These are phyloP conservation scores for Kitagawia praeruptora DNA, from an alignment of 129 eudicot genomes.

Conservation along the genomic window DNA sequence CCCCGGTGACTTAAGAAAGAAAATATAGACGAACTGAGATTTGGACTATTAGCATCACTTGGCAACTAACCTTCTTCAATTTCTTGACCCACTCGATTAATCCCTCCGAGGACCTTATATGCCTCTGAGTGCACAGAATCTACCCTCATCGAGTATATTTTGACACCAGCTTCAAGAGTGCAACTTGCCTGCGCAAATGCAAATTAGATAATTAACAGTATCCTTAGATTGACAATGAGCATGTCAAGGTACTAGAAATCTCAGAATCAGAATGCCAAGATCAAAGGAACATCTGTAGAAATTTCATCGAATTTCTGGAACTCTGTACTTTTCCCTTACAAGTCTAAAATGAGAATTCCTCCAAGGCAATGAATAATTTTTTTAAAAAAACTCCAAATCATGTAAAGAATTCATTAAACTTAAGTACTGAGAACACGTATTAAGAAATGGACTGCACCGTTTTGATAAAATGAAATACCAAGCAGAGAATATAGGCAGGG, in stretches of 20 bases:
- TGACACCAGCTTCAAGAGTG: slow-evolving; percentile 96
- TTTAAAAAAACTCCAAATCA: neutral
- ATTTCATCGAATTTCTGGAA: neutral
- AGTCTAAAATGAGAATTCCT: neutral
- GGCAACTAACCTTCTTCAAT: slow-evolving; percentile 54
- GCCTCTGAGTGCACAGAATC: slow-evolving; percentile 96
- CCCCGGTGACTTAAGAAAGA: neutral
- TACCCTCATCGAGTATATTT: slow-evolving; percentile 85
- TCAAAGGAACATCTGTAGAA: neutral
- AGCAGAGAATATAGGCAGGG: neutral
- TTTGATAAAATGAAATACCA: neutral
- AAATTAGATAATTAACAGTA: slow-evolving; percentile 8
- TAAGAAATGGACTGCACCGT: neutral
- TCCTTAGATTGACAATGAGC: neutral
- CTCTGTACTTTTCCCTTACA: neutral
- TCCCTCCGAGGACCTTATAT: slow-evolving; percentile 83
- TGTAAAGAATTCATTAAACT: neutral
- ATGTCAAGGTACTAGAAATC: neutral
- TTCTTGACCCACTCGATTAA: slow-evolving; percentile 80
- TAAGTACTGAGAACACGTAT: neutral
- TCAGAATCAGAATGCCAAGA: neutral
- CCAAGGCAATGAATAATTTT: neutral
- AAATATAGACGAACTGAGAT: neutral
- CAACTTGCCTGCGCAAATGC: slow-evolving; percentile 69
- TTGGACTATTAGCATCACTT: neutral